Conservation (phyloP, 495 filamentous ascomycete genomes). For the Neurospora tetrasperma region DNA sequence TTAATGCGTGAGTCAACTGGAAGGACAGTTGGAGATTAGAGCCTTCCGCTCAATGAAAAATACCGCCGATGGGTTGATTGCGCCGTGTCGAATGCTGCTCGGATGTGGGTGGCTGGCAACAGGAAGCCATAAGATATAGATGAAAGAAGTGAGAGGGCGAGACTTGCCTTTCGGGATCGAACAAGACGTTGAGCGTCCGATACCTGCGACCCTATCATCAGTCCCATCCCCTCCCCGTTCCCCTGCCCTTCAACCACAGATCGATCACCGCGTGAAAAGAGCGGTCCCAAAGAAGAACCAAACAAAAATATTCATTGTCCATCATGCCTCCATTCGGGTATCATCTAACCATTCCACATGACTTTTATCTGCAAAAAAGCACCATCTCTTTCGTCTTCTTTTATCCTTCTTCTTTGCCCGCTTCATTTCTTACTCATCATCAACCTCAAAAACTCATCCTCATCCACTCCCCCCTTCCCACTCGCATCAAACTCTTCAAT, state of each 20-base stretch:
- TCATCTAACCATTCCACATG: background rate
- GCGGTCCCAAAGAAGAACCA: background rate
- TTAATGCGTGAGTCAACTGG: background rate
- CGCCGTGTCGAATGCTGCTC: background rate
- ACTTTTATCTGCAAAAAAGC: background rate
- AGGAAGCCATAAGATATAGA: background rate
- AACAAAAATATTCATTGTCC: background rate
- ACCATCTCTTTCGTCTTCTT: background rate
- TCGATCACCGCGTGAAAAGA: background rate
- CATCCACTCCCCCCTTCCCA: slow-evolving; percentile 77
- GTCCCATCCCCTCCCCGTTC: background rate
- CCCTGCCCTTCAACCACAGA: background rate
- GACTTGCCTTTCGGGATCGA: background rate
- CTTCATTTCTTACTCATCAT: slow-evolving; percentile 25
- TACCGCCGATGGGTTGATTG: background rate
- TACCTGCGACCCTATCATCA: background rate
- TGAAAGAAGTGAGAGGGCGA: background rate
- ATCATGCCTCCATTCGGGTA: background rate
- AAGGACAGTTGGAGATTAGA: background rate
- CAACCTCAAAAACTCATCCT: slow-evolving; percentile 72
- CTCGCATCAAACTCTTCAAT: slow-evolving; percentile 98
- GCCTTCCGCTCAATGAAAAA: background rate
- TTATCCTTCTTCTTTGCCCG: background rate
- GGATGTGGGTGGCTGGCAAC: background rate
- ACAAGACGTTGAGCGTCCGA: background rate